A percentile compares a stretch with the other conserved stretches of the same genome.
Conservation (phyloP, 176 grass and related monocot species). For the Alopecurus myosuroides region DNA sequence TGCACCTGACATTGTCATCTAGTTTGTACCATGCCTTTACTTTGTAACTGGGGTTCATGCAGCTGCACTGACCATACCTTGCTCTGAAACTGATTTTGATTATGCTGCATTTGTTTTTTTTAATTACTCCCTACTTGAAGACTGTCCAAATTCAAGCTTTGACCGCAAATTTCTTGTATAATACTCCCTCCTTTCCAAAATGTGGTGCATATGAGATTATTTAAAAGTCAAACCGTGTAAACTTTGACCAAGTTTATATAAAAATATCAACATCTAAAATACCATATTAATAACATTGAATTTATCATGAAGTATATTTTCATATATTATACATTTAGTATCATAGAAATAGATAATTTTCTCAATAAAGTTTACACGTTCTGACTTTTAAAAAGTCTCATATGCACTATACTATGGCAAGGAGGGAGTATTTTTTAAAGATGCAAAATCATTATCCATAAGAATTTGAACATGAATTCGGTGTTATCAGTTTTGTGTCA, state of each 20-base stretch:
- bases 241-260: too few relatives aligned
- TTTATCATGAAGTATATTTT: too few relatives aligned
- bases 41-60: neutral
- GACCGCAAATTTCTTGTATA: neutral
- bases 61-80: neutral
- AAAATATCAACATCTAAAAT: too few relatives aligned
- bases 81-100: neutral
- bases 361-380: too few relatives aligned
- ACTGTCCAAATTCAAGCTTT: neutral
- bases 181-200: neutral
- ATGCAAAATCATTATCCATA: neutral
- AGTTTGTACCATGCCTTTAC: conserved; percentile 4
- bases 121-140: neutral
- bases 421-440: neutral
- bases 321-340: too few relatives aligned
- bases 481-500: neutral
- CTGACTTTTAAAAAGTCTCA: too few relatives aligned
- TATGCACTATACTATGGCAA: too few relatives aligned
- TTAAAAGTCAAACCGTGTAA: too few relatives aligned
- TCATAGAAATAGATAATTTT: too few relatives aligned
- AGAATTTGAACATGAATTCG: neutral
- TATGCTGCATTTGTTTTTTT: neutral
- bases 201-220: too few relatives aligned
- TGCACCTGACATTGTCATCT: neutral
- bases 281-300: too few relatives aligned